phyloP scores from a whole-genome alignment of 2,329 filamentous ascomycete species.

The Coleophoma cylindrospora region DNA sequence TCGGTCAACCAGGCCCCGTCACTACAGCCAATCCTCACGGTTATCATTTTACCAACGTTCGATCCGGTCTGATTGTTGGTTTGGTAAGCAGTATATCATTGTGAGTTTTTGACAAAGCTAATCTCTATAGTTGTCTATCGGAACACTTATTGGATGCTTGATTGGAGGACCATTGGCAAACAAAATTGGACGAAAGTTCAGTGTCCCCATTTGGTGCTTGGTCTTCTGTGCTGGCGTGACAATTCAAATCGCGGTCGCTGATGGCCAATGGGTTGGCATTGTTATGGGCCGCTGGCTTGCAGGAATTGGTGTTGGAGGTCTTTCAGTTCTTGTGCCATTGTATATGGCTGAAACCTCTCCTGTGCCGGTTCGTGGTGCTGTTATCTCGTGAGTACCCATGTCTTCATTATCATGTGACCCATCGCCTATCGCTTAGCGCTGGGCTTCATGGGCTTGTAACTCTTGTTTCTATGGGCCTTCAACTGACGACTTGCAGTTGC shows the following conservation, averaged over 20 bases:
- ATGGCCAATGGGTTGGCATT: slow-evolving; percentile 55
- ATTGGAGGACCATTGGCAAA: slow-evolving; percentile 70
- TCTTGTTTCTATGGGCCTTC: too few relatives aligned
- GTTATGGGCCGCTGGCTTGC: slow-evolving; percentile 60
- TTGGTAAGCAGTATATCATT: slow-evolving; percentile 30
- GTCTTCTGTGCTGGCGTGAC: slow-evolving; percentile 61
- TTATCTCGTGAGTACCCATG: slow-evolving; percentile 40
- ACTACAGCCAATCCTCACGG: slow-evolving; percentile 18
- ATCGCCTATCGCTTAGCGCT: too few relatives aligned
- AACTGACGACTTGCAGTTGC: slow-evolving; percentile 31
- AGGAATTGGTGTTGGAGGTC: slow-evolving; percentile 61
- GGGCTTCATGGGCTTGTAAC: too few relatives aligned
- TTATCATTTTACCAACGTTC: slow-evolving; percentile 48
- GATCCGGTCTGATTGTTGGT: slow-evolving; percentile 59
- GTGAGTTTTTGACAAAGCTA: slow-evolving; percentile 31
- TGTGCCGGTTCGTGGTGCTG: slow-evolving; percentile 55
- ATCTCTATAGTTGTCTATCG: slow-evolving; percentile 60
- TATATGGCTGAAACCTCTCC: slow-evolving; percentile 62
- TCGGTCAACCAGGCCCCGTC: slow-evolving; percentile 34
- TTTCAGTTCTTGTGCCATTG: slow-evolving; percentile 62
- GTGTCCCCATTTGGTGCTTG: slow-evolving; percentile 47
- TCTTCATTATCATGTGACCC: neutral
- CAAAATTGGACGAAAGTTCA: slow-evolving; percentile 52
- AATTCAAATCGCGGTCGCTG: slow-evolving; percentile 55
- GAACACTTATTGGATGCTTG: slow-evolving; percentile 75